Percentiles rank a stretch among this genome's conserved stretches.
phyloP scores from a whole-genome alignment of 2,329 filamentous ascomycete genomes.

The Colletotrichum sp. region DNA sequence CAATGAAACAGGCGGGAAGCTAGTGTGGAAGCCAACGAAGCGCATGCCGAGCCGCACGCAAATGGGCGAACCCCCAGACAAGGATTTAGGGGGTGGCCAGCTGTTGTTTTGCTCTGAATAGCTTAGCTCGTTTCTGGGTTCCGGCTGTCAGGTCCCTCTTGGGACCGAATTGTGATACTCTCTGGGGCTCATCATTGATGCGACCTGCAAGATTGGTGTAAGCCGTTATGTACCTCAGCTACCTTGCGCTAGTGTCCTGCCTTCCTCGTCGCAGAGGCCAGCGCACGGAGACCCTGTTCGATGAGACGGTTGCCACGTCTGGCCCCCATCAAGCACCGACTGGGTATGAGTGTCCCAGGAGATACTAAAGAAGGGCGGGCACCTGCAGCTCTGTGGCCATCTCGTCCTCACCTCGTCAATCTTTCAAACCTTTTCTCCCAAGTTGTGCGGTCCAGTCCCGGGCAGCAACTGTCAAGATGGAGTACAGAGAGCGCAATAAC shows the following conservation, averaged over 20 bases:
- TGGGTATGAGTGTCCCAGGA: not conserved
- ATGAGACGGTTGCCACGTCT: constrained; percentile 1
- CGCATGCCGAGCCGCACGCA: not conserved
- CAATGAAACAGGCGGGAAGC: constrained; percentile 11
- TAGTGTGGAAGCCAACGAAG: constrained; percentile 3
- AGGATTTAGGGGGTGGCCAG: not conserved
- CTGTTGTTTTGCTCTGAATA: not conserved
- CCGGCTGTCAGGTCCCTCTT: not conserved
- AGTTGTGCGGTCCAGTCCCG: not conserved
- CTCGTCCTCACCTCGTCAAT: not conserved
- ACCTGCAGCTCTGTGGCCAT: not conserved
- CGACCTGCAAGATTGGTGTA: not conserved
- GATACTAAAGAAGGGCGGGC: constrained; percentile 17
- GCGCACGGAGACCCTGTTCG: constrained; percentile 7
- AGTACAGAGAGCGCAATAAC: not conserved
- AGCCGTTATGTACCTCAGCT: constrained; percentile 15
- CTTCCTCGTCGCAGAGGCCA: constrained; percentile 8
- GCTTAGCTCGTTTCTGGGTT: not conserved
- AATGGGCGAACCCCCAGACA: not conserved
- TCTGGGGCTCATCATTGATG: not conserved
- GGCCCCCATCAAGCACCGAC: not conserved
- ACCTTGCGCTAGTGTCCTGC: not conserved
- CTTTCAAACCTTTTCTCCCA: not conserved
- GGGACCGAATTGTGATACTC: constrained; percentile 6
- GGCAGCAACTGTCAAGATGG: constrained; percentile 15